phyloP scores from a whole-genome alignment of 192 early-diverging fungal species.

The Chytriomyces sp. region DNA sequence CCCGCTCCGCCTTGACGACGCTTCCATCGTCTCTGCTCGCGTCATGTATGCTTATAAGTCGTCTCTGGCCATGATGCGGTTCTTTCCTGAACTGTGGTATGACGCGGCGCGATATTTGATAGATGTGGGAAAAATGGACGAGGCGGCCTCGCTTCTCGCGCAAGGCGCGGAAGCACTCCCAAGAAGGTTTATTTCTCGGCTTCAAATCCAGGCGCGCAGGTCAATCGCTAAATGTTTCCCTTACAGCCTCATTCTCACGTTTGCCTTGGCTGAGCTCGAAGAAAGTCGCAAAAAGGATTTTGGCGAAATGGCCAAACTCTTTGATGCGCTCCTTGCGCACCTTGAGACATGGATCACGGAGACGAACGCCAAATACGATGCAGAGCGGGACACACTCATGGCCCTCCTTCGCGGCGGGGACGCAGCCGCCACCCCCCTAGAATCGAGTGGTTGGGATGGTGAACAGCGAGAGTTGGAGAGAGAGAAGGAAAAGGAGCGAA shows the following conservation, averaged over 20 bases:
- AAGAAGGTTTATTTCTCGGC: constrained; percentile 43
- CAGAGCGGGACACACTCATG: constrained; percentile 39
- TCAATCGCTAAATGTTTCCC: neutral
- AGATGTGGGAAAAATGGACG: constrained; percentile 46
- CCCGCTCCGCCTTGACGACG: constrained; percentile 78
- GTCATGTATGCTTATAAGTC: constrained; percentile 86
- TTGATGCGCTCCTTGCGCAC: constrained; percentile 44
- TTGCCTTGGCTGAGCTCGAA: constrained; percentile 52
- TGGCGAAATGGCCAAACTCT: constrained; percentile 34
- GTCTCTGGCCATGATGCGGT: constrained; percentile 78
- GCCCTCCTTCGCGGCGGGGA: constrained; percentile 14
- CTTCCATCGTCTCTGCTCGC: constrained; percentile 57
- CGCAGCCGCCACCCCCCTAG: neutral
- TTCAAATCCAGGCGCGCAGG: neutral
- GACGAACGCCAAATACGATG: constrained; percentile 46
- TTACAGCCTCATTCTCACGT: constrained; percentile 48
- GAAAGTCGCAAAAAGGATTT: constrained; percentile 46
- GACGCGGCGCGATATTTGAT: constrained; percentile 38
- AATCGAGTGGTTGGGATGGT: constrained; percentile 50
- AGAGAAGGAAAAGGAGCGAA: constrained; percentile 57
- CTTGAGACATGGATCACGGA: constrained; percentile 36
- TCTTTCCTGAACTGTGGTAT: constrained; percentile 90
- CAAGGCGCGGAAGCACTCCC: constrained; percentile 69
- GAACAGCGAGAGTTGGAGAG: constrained; percentile 52
- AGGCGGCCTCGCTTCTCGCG: constrained; percentile 61